These are phyloP conservation scores for Aurantiochytrium sp. DNA, from an alignment of 108 stramenopile genomes.

Conservation along the genomic window DNA sequence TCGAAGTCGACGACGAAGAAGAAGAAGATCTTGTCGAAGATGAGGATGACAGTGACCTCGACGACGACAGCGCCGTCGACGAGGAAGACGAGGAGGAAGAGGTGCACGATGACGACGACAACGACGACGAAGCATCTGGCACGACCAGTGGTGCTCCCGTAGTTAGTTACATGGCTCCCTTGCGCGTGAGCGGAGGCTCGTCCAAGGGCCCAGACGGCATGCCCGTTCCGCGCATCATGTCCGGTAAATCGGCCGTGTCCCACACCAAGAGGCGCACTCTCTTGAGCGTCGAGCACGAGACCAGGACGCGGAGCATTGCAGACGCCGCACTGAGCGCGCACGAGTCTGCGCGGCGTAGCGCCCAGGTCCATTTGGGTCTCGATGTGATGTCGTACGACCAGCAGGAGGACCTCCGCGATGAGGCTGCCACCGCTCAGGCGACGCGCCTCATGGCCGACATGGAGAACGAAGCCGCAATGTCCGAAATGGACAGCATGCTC, in stretches of 20 bases:
- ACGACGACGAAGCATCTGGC: too few species aligned
- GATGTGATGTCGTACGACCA: constrained; percentile 1
- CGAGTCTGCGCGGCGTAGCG: background rate
- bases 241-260: background rate
- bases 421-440: background rate
- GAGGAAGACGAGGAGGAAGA: too few species aligned
- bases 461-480: background rate
- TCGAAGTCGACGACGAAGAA: too few species aligned
- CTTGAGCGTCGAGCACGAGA: background rate
- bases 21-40: too few species aligned
- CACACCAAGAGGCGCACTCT: background rate
- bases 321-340: background rate
- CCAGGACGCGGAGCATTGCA: background rate
- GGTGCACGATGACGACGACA: too few species aligned
- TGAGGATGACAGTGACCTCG: too few species aligned
- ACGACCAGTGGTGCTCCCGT: too few species aligned
- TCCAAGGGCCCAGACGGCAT: background rate
- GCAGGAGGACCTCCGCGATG: background rate
- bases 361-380: background rate
- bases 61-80: too few species aligned
- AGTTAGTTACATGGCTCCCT: too few species aligned
- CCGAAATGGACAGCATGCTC: background rate
- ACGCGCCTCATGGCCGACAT: background rate
- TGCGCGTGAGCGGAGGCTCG: background rate
- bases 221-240: background rate